Conservation (phyloP, 1,284 basidiomycete genomes). For the Microbotryum saponariae region DNA sequence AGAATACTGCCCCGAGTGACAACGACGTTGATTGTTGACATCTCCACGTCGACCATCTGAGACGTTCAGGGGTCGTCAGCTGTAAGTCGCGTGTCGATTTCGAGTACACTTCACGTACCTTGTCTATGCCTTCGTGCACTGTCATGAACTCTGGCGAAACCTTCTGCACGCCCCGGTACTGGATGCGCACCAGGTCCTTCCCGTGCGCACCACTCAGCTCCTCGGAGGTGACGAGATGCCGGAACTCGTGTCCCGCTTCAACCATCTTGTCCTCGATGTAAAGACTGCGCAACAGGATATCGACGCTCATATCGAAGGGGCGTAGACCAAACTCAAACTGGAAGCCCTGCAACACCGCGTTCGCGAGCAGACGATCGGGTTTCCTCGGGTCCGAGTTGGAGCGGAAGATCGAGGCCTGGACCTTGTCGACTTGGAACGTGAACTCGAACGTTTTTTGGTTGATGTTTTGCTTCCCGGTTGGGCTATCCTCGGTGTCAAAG, state of each 20-base stretch:
- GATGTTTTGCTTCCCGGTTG: constrained; percentile 53
- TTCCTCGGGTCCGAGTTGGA: constrained; percentile 49
- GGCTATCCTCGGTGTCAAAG: constrained; percentile 65
- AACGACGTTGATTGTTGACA: constrained; percentile 88
- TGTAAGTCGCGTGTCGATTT: neutral
- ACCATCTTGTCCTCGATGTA: constrained; percentile 58
- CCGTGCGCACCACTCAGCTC: constrained; percentile 37
- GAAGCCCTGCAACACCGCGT: constrained; percentile 75
- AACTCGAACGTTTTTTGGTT: constrained; percentile 83
- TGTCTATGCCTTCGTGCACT: constrained; percentile 74
- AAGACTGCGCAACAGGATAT: constrained; percentile 64
- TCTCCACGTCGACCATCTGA: constrained; percentile 77
- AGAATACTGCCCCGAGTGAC: constrained; percentile 87
- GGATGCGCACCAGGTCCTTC: constrained; percentile 72
- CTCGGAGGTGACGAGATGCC: constrained; percentile 69
- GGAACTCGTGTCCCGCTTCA: constrained; percentile 50
- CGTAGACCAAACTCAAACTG: constrained; percentile 63
- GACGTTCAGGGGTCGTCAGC: neutral
- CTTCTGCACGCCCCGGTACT: constrained; percentile 72
- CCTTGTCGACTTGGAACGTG: constrained; percentile 76
- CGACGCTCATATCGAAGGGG: constrained; percentile 81
- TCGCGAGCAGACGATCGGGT: constrained; percentile 65
- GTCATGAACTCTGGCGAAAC: constrained; percentile 80
- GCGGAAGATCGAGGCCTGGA: constrained; percentile 77
- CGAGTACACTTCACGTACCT: constrained; percentile 17